Conservation (phyloP, 306 rosid genomes). For the Castanopsis chinensis region DNA sequence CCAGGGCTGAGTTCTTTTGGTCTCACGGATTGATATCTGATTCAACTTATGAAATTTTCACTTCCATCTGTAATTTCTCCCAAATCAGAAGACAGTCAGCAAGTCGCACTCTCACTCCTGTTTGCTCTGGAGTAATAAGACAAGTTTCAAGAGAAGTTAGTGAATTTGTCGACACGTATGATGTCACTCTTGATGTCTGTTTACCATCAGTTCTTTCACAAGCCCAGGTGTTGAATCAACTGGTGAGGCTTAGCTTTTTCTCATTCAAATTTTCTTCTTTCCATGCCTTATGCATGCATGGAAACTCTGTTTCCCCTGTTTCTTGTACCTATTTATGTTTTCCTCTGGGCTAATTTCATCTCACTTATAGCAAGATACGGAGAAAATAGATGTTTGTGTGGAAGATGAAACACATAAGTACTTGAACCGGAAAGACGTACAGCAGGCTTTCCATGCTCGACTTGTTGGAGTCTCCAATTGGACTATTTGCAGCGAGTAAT, state of each 20-base stretch:
- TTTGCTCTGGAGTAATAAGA: conserved; percentile 33
- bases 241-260: conserved; percentile 30
- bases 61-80: conserved; percentile 49
- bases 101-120: conserved; percentile 20
- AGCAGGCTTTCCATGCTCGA: conserved; percentile 64
- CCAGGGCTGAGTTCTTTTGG: conserved; percentile 54
- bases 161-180: conserved; percentile 28
- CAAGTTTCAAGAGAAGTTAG: conserved; percentile 31
- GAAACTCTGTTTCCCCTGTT: not conserved
- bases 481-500: conserved; percentile 63
- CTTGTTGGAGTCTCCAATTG: conserved; percentile 51
- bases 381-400: conserved; percentile 61
- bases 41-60: conserved; percentile 39
- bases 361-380: conserved; percentile 37
- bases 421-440: conserved; percentile 65
- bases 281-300: not conserved
- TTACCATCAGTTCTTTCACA: conserved; percentile 39
- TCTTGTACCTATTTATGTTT: not conserved
- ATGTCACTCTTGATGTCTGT: conserved; percentile 57
- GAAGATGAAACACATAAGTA: conserved; percentile 53
- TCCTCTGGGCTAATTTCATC: not conserved
- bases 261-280: not conserved
- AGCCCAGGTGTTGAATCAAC: conserved; percentile 32
- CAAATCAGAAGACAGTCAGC: conserved; percentile 42
- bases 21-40: conserved; percentile 72